phyloP scores from a whole-genome alignment of 495 filamentous ascomycete species.

The Neurospora intermedia region DNA sequence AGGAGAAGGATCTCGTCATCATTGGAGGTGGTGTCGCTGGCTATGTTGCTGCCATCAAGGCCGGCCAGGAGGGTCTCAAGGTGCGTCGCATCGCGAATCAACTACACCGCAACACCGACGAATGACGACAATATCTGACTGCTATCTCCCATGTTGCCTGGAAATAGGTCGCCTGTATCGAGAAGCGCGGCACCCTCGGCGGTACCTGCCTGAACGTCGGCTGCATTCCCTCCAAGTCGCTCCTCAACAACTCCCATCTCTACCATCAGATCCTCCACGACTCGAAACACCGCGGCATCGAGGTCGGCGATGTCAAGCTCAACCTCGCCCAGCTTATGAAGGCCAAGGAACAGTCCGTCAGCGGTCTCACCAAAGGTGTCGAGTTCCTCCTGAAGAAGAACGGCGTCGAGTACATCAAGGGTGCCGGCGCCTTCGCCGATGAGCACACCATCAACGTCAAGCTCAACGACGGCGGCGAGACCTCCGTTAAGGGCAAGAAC shows the following conservation, averaged over 20 bases:
- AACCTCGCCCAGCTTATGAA: slow-evolving; percentile 95
- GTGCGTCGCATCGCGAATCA: slow-evolving; percentile 33
- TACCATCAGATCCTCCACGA: slow-evolving; percentile 98
- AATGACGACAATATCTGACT: slow-evolving; percentile 4
- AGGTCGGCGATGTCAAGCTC: slow-evolving; percentile 88
- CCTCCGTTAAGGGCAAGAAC: slow-evolving; percentile 77
- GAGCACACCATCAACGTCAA: slow-evolving; percentile 88
- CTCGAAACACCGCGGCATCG: slow-evolving; percentile 90
- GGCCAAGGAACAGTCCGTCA: slow-evolving; percentile 88
- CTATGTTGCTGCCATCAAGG: slow-evolving; percentile 98
- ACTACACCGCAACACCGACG: neutral
- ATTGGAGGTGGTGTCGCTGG: slow-evolving; percentile 96
- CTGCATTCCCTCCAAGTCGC: slow-evolving; percentile 97
- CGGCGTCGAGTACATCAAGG: slow-evolving; percentile 92
- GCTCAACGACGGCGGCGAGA: slow-evolving; percentile 81
- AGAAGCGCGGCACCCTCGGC: slow-evolving; percentile 91
- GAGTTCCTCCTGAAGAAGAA: slow-evolving; percentile 99
- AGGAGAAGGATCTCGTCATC: slow-evolving; percentile 85
- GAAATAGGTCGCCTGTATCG: slow-evolving; percentile 83
- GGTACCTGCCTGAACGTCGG: slow-evolving; percentile 98
- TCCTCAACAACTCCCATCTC: slow-evolving; percentile 98
- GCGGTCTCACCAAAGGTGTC: slow-evolving; percentile 87
- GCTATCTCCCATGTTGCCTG: neutral
- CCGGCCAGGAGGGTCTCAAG: slow-evolving; percentile 95
- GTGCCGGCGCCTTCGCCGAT: slow-evolving; percentile 74